Evolutionary conservation across 75 land plant genomes (phyloP).

Genomic region (Pinus tabuliformis): DNA sequence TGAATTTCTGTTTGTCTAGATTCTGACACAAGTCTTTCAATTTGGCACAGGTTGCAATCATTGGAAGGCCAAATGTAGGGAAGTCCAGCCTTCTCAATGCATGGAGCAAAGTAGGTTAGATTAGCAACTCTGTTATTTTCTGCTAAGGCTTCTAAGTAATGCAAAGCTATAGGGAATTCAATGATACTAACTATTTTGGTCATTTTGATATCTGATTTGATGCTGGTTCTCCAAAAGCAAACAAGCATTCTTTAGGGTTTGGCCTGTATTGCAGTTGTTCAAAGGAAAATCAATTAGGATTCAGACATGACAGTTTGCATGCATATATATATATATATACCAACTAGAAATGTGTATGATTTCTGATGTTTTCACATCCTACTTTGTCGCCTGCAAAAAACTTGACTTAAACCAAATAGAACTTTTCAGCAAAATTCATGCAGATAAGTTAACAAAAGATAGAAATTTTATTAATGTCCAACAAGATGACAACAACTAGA

Average conservation of each 20-base stretch:
- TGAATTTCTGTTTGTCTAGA: background rate
- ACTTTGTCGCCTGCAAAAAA: too few species aligned
- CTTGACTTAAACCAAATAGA: too few species aligned
- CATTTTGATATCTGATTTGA: background rate
- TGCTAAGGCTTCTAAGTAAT: background rate
- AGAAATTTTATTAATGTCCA: too few species aligned
- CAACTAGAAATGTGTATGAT: too few species aligned
- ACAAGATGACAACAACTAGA: too few species aligned
- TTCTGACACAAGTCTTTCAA: conserved; percentile 1
- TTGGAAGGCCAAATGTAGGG: conserved; percentile 99
- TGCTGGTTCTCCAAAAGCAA: background rate
- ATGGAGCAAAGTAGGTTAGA: conserved; percentile 97
- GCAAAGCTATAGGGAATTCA: background rate
- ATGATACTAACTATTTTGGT: background rate
- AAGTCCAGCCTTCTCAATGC: conserved; percentile 98
- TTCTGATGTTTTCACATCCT: too few species aligned
- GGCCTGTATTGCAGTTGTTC: too few species aligned
- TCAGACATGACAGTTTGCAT: too few species aligned
- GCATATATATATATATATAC: too few species aligned
- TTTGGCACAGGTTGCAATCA: conserved; percentile 81
- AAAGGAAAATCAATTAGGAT: too few species aligned
- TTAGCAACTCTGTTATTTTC: background rate
- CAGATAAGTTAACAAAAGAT: too few species aligned
- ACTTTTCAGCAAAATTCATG: too few species aligned
- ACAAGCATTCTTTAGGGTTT: background rate